phyloP scores from a whole-genome alignment of 164 flowering plant genomes.

The Brasenia schreberi region DNA sequence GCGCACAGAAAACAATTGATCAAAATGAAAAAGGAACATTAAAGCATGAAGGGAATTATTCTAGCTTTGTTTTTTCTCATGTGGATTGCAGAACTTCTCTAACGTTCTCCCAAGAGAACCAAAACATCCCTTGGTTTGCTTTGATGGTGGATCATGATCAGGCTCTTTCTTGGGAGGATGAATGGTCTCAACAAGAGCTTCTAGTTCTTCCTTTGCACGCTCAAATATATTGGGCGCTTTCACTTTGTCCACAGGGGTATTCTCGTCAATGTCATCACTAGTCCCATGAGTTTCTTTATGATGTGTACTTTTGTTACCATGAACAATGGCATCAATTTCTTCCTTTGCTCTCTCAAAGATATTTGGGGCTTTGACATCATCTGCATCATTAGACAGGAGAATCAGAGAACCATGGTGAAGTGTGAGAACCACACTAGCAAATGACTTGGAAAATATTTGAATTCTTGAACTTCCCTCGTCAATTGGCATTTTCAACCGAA shows the following conservation, averaged over 20 bases:
- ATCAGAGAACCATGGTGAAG: background rate
- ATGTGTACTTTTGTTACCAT: slow-evolving; percentile 21
- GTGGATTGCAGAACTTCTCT: slow-evolving; percentile 16
- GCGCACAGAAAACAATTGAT: background rate
- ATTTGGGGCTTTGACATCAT: slow-evolving; percentile 37
- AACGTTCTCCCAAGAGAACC: slow-evolving; percentile 15
- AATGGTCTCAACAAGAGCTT: slow-evolving; percentile 42
- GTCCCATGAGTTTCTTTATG: slow-evolving; percentile 59
- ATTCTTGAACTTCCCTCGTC: too few relatives aligned
- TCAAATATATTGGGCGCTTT: slow-evolving; percentile 52
- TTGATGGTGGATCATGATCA: slow-evolving; percentile 7
- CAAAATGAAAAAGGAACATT: background rate
- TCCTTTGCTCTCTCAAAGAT: slow-evolving; percentile 42
- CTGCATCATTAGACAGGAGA: background rate
- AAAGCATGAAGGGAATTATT: background rate
- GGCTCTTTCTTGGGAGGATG: slow-evolving; percentile 47
- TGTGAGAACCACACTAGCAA: background rate
- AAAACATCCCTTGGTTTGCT: slow-evolving; percentile 16
- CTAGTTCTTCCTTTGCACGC: slow-evolving; percentile 62
- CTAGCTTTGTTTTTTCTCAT: background rate
- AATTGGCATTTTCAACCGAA: too few relatives aligned
- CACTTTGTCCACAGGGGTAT: slow-evolving; percentile 43
- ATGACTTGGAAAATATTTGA: too few relatives aligned
- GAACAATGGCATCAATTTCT: slow-evolving; percentile 33
- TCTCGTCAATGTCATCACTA: slow-evolving; percentile 50